These are phyloP conservation scores for Paracorniculantispora psalliotae DNA, from an alignment of 2,329 filamentous ascomycete genomes.

Conservation along the genomic window DNA sequence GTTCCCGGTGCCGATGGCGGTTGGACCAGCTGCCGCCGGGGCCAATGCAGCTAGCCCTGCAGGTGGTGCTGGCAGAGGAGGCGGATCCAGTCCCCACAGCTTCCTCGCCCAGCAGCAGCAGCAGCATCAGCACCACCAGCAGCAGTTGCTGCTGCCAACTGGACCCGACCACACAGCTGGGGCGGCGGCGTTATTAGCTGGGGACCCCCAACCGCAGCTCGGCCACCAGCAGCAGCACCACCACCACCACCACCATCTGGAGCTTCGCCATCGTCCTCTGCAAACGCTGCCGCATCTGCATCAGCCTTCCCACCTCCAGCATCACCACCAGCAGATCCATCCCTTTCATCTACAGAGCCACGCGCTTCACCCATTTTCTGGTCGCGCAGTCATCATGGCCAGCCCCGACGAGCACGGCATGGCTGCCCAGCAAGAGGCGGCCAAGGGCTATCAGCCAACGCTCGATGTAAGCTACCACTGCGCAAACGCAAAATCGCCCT, in stretches of 20 bases:
- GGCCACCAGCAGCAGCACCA: slow-evolving; percentile 14
- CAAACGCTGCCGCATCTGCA: slow-evolving; percentile 14
- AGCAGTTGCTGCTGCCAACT: not conserved
- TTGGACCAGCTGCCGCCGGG: not conserved
- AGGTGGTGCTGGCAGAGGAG: not conserved
- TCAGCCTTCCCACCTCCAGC: slow-evolving; percentile 18
- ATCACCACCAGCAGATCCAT: slow-evolving; percentile 10
- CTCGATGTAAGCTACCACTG: slow-evolving; percentile 50
- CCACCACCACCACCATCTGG: slow-evolving; percentile 13
- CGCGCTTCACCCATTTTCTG: not conserved
- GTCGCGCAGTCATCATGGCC: slow-evolving; percentile 26
- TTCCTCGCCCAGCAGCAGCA: not conserved
- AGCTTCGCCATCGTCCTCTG: slow-evolving; percentile 12
- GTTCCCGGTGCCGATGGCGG: not conserved
- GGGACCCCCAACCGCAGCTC: not conserved
- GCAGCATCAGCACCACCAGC: not conserved
- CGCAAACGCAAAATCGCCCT: slow-evolving; percentile 7
- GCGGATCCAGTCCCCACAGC: not conserved
- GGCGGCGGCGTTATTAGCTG: slow-evolving; percentile 2
- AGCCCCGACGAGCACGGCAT: slow-evolving; percentile 38
- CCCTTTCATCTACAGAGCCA: not conserved
- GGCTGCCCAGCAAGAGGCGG: slow-evolving; percentile 56
- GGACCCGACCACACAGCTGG: not conserved
- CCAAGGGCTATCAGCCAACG: slow-evolving; percentile 54
- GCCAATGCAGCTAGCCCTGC: not conserved